Evolutionary conservation across 495 filamentous ascomycete genomes (phyloP), one percentile per base, ranked within the genome.

Genomic region (Penicillium samsonianum): DNA sequence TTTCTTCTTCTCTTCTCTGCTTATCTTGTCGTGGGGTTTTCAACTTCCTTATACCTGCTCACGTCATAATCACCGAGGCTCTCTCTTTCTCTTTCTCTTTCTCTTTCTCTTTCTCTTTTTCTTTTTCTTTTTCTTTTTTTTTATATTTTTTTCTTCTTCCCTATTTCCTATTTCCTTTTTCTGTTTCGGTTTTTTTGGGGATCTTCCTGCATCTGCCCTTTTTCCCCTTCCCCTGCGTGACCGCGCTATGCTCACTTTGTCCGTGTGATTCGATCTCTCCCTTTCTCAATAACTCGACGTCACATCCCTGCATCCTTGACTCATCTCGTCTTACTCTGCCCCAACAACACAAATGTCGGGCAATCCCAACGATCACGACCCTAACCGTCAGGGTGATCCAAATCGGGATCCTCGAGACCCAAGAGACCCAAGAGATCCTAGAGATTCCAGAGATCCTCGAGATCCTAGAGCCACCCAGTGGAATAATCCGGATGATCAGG

Each of bases 401-500:
- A 67, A 58, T 57, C 64, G 65, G 28, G 44, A 25, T 28, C 25
- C 23, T n/a, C 5, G 35, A 37, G 35, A 37, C 16, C 35, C 35
- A 3, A 47, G 16, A 30, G 25, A n/a, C n/a, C 22, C 61, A 57
- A 50, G 62, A 55, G 62, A 55, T 55, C 43, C 9, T 33, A 5
- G 45, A 19, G 44, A 47, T 16, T 17, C 44, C 7, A 46, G 44
- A 46, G 44, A 25, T 28, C 25, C 23, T n/a, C 5, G 35, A 37
- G 35, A 37, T 6, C 35, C 35, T 8, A 47, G 16, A 30, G 25
- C n/a, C 45, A 28, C 71, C 30, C 74, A 72, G 65, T 80, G 77
- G 78, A 73, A 75, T 59, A 71, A 65, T 67, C 76, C 74, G 67
- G 75, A 77, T 59, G 77, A 77, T 56, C 73, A 70, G 64, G 56